Evolutionary conservation across 2,329 filamentous ascomycete species (phyloP), one percentile per base, ranked within the genome.

Genomic region (Laburnicola sp.): DNA sequence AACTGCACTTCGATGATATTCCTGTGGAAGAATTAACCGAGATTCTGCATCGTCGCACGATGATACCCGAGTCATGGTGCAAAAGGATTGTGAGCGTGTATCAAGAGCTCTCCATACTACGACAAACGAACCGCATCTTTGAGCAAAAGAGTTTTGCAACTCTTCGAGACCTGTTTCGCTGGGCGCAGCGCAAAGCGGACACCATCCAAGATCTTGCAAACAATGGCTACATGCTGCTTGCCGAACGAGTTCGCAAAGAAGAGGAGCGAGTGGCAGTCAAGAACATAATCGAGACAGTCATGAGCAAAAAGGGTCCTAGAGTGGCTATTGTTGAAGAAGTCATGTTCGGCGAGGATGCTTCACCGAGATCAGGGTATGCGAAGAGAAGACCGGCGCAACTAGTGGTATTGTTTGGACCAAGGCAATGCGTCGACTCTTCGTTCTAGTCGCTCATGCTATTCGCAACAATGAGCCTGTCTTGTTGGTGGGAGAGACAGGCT

Each of bases 121-220:
- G 95, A 23, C 95, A 99, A 74, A 91, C 92, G 22, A 93, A 86
- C 66, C 82, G 95, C 38, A 77, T 99, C 4, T 99, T 99, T 68
- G 95, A 99, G 75, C 91, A 97, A 66, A 96, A 96, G 73, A 94
- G 93, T 69, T 99, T 99, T 71, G 94, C 95, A 2, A 99, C 94
- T 2, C 78, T 99, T 39, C 83, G 94, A 81, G 94, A 99, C 72
- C 78, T 99, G 32, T 99, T 99, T 68, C 82, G 94, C 60, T 99
- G 94, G 94, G 93, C 94, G 3, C 76, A 95, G 50, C 83, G 94
- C 63, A 84, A 86, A 50, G 91, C 91, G 0, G 89, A 96, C 58
- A 90, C 86, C 26, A 85, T 92, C 8, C 88, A 97, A 57, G 86
- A 97, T 57, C 85, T 99, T 51, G 94, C 94, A 1, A 80, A 86